Conservation (phyloP, 208 protist genomes). For the Trypanosoma theileri region DNA sequence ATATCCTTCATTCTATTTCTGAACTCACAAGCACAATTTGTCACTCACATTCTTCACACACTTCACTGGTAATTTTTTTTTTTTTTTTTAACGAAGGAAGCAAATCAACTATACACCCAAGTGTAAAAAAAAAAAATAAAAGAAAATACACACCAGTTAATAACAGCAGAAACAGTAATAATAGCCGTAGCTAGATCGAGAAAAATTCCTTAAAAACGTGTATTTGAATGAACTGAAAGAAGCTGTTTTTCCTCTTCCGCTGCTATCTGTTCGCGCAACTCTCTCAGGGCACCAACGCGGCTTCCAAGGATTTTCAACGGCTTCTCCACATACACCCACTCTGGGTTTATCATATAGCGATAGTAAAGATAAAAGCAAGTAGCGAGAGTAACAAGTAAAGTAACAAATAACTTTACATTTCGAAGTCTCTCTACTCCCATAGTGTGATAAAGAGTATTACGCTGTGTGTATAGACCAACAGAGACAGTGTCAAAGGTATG, state of each 20-base stretch:
- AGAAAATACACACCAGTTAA: no score
- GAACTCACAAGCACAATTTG: no score
- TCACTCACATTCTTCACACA: no score
- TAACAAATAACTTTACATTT: constrained; percentile 82
- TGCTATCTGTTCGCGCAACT: constrained; percentile 48
- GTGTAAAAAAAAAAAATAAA: no score
- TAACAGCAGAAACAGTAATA: no score
- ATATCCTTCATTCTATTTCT: no score
- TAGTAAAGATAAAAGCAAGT: constrained; percentile 85
- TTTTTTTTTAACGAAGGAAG: no score
- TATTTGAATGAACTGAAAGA: no score
- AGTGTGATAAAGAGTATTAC: constrained; percentile 88
- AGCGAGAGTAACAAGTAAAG: constrained; percentile 50
- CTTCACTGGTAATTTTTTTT: no score
- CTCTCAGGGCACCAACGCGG: constrained; percentile 56
- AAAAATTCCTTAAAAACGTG: no score
- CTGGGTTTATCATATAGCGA: constrained; percentile 85
- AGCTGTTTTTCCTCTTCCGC: constrained; percentile 38
- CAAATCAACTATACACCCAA: no score
- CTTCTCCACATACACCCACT: constrained; percentile 78
- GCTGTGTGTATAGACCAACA: constrained; percentile 82
- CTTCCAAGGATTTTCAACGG: constrained; percentile 77
- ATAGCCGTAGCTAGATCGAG: no score
- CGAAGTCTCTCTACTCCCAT: constrained; percentile 78
- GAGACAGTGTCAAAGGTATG: constrained; percentile 89